These are phyloP conservation scores for Pyrrhoderma noxium DNA, from an alignment of 1,284 basidiomycete species.

Conservation along the genomic window DNA sequence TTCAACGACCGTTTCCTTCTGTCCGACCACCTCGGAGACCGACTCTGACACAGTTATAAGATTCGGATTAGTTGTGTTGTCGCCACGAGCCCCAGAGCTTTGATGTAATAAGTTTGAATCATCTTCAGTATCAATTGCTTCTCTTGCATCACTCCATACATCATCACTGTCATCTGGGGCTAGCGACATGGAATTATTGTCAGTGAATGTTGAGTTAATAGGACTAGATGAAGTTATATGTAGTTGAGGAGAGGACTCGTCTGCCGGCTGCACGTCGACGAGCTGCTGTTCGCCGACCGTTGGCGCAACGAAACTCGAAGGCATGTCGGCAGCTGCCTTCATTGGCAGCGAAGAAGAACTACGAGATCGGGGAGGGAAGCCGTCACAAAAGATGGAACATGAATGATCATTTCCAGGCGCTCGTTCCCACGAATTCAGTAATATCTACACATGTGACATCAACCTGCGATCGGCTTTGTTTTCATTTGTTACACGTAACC, in stretches of 20 bases:
- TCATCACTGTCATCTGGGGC: slow-evolving; percentile 11
- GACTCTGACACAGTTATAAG: not conserved
- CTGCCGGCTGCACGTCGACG: not conserved
- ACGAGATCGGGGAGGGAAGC: not conserved
- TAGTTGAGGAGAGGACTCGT: not conserved
- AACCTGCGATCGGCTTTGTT: too few species aligned
- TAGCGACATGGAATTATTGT: slow-evolving; percentile 12
- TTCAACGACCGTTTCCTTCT: slow-evolving; percentile 1
- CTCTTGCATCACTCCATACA: slow-evolving; percentile 16
- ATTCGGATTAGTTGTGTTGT: slow-evolving; percentile 1
- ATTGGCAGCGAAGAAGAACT: not conserved
- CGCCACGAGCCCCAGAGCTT: slow-evolving; percentile 7
- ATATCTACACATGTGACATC: too few species aligned
- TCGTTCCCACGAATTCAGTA: too few species aligned
- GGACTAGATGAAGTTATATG: too few species aligned
- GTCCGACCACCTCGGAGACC: not conserved
- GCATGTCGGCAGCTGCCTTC: not conserved
- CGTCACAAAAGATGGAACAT: too few species aligned
- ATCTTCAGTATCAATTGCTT: slow-evolving; percentile 8
- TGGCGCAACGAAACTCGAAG: not conserved
- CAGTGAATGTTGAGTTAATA: slow-evolving; percentile 1
- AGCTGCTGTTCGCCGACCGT: not conserved
- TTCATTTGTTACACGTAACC: too few species aligned
- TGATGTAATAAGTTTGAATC: not conserved
- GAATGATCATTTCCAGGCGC: too few species aligned